Conservation (phyloP, 2,329 filamentous ascomycete genomes). For the Alternaria arbusti region DNA sequence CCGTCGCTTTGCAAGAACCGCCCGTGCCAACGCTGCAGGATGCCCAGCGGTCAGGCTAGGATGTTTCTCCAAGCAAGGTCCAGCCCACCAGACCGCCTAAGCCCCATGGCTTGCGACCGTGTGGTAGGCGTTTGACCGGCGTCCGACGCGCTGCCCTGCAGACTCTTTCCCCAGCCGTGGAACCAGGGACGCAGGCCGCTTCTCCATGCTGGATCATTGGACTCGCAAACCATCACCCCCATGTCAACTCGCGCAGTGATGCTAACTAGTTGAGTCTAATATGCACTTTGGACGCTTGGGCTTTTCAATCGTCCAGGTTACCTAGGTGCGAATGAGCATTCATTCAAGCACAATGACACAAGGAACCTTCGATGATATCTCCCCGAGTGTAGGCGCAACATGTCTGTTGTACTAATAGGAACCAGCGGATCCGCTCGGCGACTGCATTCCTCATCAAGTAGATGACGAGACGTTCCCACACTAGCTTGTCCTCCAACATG, state of each 20-base stretch:
- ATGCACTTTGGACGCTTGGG: slow-evolving; percentile 45
- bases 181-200: slow-evolving; percentile 31
- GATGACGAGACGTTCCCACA: slow-evolving; percentile 14
- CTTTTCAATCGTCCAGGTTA: slow-evolving; percentile 40
- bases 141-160: slow-evolving; percentile 35
- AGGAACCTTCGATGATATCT: slow-evolving; percentile 30
- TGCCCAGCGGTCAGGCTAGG: slow-evolving; percentile 27
- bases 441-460: slow-evolving; percentile 25
- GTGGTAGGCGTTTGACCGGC: slow-evolving; percentile 35
- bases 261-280: slow-evolving; percentile 41
- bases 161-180: slow-evolving; percentile 30
- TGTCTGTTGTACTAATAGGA: slow-evolving; percentile 34
- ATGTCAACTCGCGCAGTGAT: slow-evolving; percentile 32
- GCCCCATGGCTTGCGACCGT: slow-evolving; percentile 32
- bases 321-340: slow-evolving; percentile 36
- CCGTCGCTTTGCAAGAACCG: slow-evolving; percentile 31
- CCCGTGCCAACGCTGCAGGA: slow-evolving; percentile 35
- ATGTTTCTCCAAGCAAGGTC: slow-evolving; percentile 30
- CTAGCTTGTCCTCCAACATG: slow-evolving; percentile 8
- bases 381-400: slow-evolving; percentile 33
- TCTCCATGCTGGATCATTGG: slow-evolving; percentile 35
- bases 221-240: slow-evolving; percentile 16
- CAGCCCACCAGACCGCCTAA: slow-evolving; percentile 34
- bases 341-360: slow-evolving; percentile 42
- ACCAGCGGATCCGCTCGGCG: slow-evolving; percentile 31